A percentile compares a stretch with the other conserved stretches of the same genome.
Conservation (phyloP, 1,284 basidiomycete genomes). For the Ceratobasidium sp. region DNA sequence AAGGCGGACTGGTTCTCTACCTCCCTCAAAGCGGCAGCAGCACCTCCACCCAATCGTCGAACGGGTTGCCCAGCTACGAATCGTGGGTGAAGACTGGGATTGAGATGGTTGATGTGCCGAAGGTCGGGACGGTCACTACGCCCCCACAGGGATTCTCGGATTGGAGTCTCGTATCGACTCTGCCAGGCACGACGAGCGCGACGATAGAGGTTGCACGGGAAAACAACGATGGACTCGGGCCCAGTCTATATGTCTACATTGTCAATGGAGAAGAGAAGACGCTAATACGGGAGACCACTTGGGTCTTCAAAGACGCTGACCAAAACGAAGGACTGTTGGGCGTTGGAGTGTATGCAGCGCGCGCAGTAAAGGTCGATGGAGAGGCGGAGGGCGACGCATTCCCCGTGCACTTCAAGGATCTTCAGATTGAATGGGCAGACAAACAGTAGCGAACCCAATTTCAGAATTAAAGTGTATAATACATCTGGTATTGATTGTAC, state of each 20-base stretch:
- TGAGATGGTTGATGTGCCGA: constrained; percentile 48
- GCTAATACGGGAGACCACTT: constrained; percentile 50
- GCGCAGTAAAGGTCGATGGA: constrained; percentile 47
- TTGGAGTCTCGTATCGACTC: constrained; percentile 49
- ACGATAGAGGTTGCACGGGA: constrained; percentile 48
- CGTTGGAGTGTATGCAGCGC: constrained; percentile 50
- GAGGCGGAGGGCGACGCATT: constrained; percentile 40
- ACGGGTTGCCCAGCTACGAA: not conserved
- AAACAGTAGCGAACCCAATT: too few species aligned
- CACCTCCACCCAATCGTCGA: constrained; percentile 2
- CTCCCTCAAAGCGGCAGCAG: constrained; percentile 45
- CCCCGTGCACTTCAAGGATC: constrained; percentile 43
- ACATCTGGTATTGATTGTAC: constrained; percentile 14
- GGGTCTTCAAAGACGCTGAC: constrained; percentile 48
- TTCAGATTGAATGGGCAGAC: constrained; percentile 39
- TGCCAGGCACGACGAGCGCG: constrained; percentile 20
- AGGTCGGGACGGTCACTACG: constrained; percentile 49
- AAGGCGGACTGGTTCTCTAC: constrained; percentile 49
- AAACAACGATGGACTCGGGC: constrained; percentile 42
- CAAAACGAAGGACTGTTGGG: constrained; percentile 42
- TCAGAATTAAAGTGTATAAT: constrained; percentile 21
- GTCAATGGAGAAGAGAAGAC: constrained; percentile 44
- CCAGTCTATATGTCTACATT: constrained; percentile 50
- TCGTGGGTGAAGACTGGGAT: constrained; percentile 51
- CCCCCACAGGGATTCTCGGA: constrained; percentile 47